Evolutionary conservation across 805 yeast genomes (phyloP), one percentile per base, ranked within the genome.

Genomic region (Cyberlindnera nakhonratchasimensis): DNA sequence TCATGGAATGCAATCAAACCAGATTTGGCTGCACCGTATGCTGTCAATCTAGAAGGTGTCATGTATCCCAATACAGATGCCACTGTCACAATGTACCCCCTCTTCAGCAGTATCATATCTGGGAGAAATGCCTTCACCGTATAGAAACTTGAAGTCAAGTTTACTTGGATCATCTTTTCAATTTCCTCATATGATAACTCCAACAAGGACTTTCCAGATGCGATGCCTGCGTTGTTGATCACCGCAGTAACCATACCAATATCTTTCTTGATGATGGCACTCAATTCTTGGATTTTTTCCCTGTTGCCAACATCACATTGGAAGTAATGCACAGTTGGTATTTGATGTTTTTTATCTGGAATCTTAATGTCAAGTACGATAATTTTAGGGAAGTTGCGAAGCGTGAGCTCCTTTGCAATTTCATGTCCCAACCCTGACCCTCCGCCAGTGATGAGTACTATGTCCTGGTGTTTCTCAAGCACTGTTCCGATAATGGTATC

Each of bases 11-110:
- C 89, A 39, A 91, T 77, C 22, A 87, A 63, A 0, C 95, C 97
- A 0, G 95, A 82, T 59, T 91, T 91, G 13, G 95, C 77, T 0
- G 97, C 96, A 0, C 96, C 96, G 57, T 91, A 91, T 0, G 85
- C 85, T 13, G 45, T 68, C 43, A 87, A 69, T 18, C 83, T 70
- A 9, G 95, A 90, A 0, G 97, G 97, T 0, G 93, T 74, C 70
- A 86, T 72, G 49, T 82, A 80, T 0, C 96, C 97, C 41, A 91
- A 67, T 0, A 86, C 89, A 0, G 96, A 87, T 0, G 95, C 87
- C 29, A 91, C 69, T 3, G 89, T 86, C 24, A 90, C 79, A 17
- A 91, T 71, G 58, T 80, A 85, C 0, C 97, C 96, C 34, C 91
- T 66, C 43, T 71, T 67, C 17, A 58, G 46, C 17, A 51, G 58